Evolutionary conservation across 768 basidiomycete species (phyloP).

Genomic region (Leccinum variicolor): DNA sequence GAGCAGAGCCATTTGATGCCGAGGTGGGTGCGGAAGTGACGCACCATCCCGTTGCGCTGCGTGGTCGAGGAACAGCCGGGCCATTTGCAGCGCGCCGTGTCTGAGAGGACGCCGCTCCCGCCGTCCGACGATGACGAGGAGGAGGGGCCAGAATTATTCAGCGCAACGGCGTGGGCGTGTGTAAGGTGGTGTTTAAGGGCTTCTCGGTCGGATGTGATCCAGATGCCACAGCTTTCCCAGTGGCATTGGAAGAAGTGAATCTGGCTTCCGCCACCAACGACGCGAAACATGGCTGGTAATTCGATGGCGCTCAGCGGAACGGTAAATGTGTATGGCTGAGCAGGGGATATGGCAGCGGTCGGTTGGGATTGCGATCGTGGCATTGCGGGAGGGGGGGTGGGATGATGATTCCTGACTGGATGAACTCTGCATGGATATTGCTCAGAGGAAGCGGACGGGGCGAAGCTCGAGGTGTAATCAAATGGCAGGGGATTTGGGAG

Average conservation of each 20-base stretch:
- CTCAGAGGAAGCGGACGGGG: no score
- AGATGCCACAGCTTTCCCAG: slow-evolving; percentile 14
- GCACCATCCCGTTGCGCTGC: slow-evolving; percentile 7
- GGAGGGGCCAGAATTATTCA: neutral
- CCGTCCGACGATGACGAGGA: neutral
- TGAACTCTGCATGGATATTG: neutral
- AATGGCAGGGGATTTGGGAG: neutral
- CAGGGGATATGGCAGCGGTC: neutral
- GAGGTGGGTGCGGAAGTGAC: slow-evolving; percentile 19
- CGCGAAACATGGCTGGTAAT: neutral
- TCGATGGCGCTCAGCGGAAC: slow-evolving; percentile 9
- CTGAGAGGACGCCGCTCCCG: neutral
- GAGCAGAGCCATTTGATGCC: slow-evolving; percentile 18
- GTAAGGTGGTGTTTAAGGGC: slow-evolving; percentile 13
- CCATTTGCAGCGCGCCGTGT: slow-evolving; percentile 12
- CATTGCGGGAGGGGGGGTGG: neutral
- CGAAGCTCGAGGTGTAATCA: neutral
- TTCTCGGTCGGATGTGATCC: slow-evolving; percentile 18
- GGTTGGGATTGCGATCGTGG: neutral
- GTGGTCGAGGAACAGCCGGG: slow-evolving; percentile 1
- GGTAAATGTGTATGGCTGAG: neutral
- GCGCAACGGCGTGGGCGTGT: slow-evolving; percentile 6
- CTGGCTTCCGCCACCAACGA: neutral
- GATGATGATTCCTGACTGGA: neutral
- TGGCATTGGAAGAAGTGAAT: slow-evolving; percentile 16